Base-by-base conservation (phyloP, 495 filamentous ascomycete species). In the Bacidia rubella region DNA sequence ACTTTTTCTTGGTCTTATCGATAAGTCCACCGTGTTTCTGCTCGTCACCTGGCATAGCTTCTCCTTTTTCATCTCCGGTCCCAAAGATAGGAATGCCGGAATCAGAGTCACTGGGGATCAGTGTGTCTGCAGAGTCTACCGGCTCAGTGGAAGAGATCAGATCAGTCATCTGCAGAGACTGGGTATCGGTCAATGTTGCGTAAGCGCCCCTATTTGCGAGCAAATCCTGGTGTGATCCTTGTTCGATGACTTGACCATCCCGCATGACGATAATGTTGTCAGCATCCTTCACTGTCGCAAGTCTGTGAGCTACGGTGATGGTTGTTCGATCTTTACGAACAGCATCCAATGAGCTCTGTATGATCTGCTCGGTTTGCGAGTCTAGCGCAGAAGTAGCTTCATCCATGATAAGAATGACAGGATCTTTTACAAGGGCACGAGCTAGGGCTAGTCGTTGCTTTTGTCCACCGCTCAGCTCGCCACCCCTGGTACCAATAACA, bases 351-450 rank as follows among this genome's bases (percentile, higher is more conserved):
- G 75, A 73, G 3, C 55, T 56, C 57, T 75, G 76, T 49, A 79
- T 77, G 21, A 69, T 68, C 39, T 64, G 70, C 56, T 80, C 76
- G 44, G 67, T 77, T 40, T 66, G 60, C 2, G 76, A 76, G 60
- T 79, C 76, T 1, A 79, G 42, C 27, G 69, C 70, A 5, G 63
- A 79, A 0, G 86, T 92, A 17, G 87, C 87, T 64, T 94, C 87
- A 60, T 93, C 87, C 5, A 95, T 67, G 27, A 94, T 81, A 3
- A 95, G 68, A 52, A 95, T 82, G n/a, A 78, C 77, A 0, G 88
- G 86, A 45, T 86, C 74, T 60, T 86, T 85, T 50, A 93, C 74
- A 25, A 88, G 77, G 22, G 79, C 80, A 20, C 84, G 70, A 1
- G 84, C 83, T 49, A 89, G 79, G 10, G 83, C 71, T 4, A 85